Evolutionary conservation across 2,329 filamentous ascomycete species (phyloP), one percentile per base, ranked within the genome.

Genomic region (Aspergillus sp.): DNA sequence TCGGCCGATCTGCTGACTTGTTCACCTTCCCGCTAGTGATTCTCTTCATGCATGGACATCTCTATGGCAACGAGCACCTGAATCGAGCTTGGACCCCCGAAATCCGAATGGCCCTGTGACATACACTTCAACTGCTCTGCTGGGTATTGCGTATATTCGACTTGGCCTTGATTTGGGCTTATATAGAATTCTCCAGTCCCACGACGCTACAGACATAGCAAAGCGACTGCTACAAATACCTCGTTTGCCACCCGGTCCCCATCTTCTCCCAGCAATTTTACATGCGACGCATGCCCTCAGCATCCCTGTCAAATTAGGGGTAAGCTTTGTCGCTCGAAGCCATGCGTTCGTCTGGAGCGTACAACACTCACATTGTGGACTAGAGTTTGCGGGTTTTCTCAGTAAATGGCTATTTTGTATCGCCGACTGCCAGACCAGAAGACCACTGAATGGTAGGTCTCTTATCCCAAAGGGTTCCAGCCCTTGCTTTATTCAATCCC

Each of bases 231-330:
- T 60, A 80, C 51, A 82, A 81, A 3, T 82, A 87, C 67, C 81
- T 78, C 59, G 79, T 82, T 54, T 84, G 81, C 25, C 84, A 83
- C 1, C 57, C 15, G 60, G 61, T 86, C 44, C 81, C 8, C 82
- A 84, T 41, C 80, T 89, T 10, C 84, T 85, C 47, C 79, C 86
- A 50, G 87, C 87, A 0, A 82, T 89, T 0, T 80, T 89, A 23
- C 87, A 90, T 68, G 86, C 86, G 1, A 84, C 88, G 19, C 87
- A 90, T 69, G 87, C 88, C 0, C 75, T 90, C 30, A 87, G 86
- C 5, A 86, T 88, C n/a, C 68, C 70, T 0, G 67, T 73, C 2
- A 64, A 67, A 13, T 49, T 72, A 2, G 70, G 70, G 0, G 56
- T 70, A 4, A 59, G 63, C 8, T 66, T 64, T 53, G 60, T 71